These are phyloP conservation scores for Plantago major DNA, from an alignment of 257 asterid genomes.

Conservation along the genomic window DNA sequence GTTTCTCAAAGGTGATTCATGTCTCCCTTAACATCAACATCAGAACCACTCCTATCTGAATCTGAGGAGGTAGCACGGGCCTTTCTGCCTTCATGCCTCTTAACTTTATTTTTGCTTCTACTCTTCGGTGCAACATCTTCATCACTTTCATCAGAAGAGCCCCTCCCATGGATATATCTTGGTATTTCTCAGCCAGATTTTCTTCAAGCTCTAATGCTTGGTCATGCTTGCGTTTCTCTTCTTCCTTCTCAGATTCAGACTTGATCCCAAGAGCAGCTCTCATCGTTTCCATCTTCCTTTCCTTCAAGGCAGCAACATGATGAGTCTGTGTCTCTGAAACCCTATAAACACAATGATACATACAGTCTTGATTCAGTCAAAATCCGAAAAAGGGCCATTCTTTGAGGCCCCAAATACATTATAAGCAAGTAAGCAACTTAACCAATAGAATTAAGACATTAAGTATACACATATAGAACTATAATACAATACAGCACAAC, in stretches of 20 bases:
- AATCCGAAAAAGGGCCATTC: not conserved
- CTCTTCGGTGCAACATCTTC: slow-evolving; percentile 19
- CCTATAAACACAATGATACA: slow-evolving; percentile 35
- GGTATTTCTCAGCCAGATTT: slow-evolving; percentile 34
- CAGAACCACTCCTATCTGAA: slow-evolving; percentile 30
- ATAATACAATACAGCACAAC: no score
- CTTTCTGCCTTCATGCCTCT: slow-evolving; percentile 24
- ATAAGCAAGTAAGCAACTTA: not conserved
- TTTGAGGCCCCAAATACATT: not conserved
- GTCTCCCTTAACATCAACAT: slow-evolving; percentile 27
- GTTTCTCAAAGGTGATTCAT: slow-evolving; percentile 33
- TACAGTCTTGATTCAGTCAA: not conserved
- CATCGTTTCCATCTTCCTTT: slow-evolving; percentile 76
- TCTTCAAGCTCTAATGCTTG: slow-evolving; percentile 33
- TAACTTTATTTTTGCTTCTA: slow-evolving; percentile 29
- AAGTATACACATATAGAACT: no score
- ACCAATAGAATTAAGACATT: not conserved
- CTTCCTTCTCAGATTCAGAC: slow-evolving; percentile 42
- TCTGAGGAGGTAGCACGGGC: slow-evolving; percentile 37
- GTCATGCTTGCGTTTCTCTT: slow-evolving; percentile 37
- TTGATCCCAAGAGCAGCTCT: slow-evolving; percentile 87
- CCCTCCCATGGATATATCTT: slow-evolving; percentile 20
- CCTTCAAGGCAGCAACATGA: slow-evolving; percentile 85
- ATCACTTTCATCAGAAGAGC: slow-evolving; percentile 16
- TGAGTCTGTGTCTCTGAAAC: slow-evolving; percentile 84